Percentiles rank a stretch among this genome's conserved stretches.
Conservation (phyloP, 2,329 filamentous ascomycete genomes). For the Botrytis fragariae region DNA sequence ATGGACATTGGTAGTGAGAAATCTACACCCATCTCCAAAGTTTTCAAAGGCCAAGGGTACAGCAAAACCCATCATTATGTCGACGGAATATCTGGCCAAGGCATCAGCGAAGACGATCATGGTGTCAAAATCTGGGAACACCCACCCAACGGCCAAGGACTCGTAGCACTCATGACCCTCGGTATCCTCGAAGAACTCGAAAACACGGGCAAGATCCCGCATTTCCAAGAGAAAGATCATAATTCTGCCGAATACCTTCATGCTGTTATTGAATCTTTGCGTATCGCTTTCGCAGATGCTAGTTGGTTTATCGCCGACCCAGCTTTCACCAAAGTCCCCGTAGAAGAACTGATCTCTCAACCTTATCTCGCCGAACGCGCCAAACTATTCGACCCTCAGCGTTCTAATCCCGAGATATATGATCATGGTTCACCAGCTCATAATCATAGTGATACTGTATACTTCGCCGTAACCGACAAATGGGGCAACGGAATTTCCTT, state of each 20-base stretch:
- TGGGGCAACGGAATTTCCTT: slow-evolving; percentile 90
- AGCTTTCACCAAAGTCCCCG: slow-evolving; percentile 66
- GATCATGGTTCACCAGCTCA: slow-evolving; percentile 81
- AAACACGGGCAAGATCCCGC: slow-evolving; percentile 68
- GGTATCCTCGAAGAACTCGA: slow-evolving; percentile 89
- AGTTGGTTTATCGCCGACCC: slow-evolving; percentile 90
- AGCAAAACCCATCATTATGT: slow-evolving; percentile 47
- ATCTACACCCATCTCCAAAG: slow-evolving; percentile 81
- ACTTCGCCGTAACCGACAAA: slow-evolving; percentile 80
- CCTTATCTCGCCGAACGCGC: slow-evolving; percentile 72
- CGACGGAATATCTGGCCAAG: slow-evolving; percentile 43
- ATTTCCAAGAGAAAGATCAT: slow-evolving; percentile 68
- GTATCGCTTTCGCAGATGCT: slow-evolving; percentile 86
- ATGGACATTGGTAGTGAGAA: slow-evolving; percentile 69
- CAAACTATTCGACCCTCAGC: slow-evolving; percentile 54
- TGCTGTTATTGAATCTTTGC: slow-evolving; percentile 80
- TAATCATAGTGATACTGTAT: slow-evolving; percentile 87
- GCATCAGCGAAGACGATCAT: slow-evolving; percentile 41
- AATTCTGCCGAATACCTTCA: slow-evolving; percentile 82
- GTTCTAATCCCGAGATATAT: slow-evolving; percentile 57
- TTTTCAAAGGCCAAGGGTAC: slow-evolving; percentile 67
- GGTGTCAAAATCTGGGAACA: slow-evolving; percentile 92
- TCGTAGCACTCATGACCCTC: slow-evolving; percentile 90
- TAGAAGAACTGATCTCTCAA: slow-evolving; percentile 65
- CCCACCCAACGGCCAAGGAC: slow-evolving; percentile 92